A percentile compares a stretch with the other conserved stretches of the same genome.
phyloP scores from a whole-genome alignment of 2,329 filamentous ascomycete species.

The Sporothrix brasiliensis region DNA sequence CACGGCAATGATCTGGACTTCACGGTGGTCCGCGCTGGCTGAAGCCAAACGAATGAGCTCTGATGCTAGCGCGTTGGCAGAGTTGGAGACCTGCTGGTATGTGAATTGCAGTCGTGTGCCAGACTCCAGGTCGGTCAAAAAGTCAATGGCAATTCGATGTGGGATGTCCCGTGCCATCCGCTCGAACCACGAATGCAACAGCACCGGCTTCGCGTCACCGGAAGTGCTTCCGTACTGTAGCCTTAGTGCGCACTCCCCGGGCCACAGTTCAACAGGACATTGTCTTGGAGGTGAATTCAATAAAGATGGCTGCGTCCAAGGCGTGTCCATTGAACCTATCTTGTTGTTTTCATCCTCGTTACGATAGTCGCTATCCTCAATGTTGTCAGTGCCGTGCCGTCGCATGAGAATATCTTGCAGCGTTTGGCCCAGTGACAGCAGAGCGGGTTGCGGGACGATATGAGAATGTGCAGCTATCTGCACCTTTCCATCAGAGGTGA shows the following conservation, averaged over 20 bases:
- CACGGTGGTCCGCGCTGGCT: no score
- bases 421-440: neutral
- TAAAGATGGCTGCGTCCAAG: constrained; percentile 29
- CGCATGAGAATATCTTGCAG: constrained; percentile 4
- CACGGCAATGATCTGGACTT: constrained; percentile 32
- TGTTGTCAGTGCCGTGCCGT: no score
- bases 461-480: neutral
- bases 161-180: neutral
- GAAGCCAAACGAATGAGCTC: neutral
- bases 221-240: neutral
- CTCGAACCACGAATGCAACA: constrained; percentile 21
- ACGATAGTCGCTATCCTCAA: neutral
- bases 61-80: neutral
- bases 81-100: constrained; percentile 1
- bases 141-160: neutral
- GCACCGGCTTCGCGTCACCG: neutral
- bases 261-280: neutral
- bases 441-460: neutral
- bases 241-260: neutral
- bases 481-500: neutral
- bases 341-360: no score
- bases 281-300: constrained; percentile 30
- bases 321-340: no score
- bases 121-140: neutral
- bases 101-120: neutral